Evolutionary conservation across 2,329 filamentous ascomycete species (phyloP).

Genomic region (Scleromitrula shiraiana): DNA sequence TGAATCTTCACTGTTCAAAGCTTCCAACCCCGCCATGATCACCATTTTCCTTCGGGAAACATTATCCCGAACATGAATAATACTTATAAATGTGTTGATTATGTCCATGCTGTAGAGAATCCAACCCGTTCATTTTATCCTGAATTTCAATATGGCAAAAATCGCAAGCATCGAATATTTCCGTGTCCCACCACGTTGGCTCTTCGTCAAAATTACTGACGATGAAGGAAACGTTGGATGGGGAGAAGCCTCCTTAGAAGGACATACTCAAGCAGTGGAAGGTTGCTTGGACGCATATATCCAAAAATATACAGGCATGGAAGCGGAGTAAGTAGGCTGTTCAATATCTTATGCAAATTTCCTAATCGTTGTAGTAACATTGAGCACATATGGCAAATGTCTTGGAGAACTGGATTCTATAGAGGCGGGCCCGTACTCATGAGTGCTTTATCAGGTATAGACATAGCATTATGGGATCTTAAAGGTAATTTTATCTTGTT

Average conservation of each 20-base stretch:
- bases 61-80: neutral
- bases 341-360: neutral
- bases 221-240: slow-evolving; percentile 57
- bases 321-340: slow-evolving; percentile 53
- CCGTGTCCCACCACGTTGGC: slow-evolving; percentile 65
- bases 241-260: slow-evolving; percentile 69
- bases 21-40: too few species aligned
- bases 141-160: slow-evolving; percentile 44
- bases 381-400: slow-evolving; percentile 72
- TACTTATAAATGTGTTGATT: too few species aligned
- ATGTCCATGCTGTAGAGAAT: too few species aligned
- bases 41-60: too few species aligned
- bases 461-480: slow-evolving; percentile 74
- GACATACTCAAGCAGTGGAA: slow-evolving; percentile 66
- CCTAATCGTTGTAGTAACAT: slow-evolving; percentile 48
- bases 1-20: too few species aligned
- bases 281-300: slow-evolving; percentile 63
- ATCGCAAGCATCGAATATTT: slow-evolving; percentile 66
- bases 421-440: slow-evolving; percentile 73
- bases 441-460: slow-evolving; percentile 68
- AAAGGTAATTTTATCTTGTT: slow-evolving; percentile 39
- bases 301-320: slow-evolving; percentile 53
- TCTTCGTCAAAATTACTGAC: slow-evolving; percentile 71
- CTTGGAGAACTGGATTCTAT: slow-evolving; percentile 66
- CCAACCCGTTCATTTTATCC: neutral